These are phyloP conservation scores for Fusarium phyllophilum DNA, from an alignment of 2,329 filamentous ascomycete species.

Conservation along the genomic window DNA sequence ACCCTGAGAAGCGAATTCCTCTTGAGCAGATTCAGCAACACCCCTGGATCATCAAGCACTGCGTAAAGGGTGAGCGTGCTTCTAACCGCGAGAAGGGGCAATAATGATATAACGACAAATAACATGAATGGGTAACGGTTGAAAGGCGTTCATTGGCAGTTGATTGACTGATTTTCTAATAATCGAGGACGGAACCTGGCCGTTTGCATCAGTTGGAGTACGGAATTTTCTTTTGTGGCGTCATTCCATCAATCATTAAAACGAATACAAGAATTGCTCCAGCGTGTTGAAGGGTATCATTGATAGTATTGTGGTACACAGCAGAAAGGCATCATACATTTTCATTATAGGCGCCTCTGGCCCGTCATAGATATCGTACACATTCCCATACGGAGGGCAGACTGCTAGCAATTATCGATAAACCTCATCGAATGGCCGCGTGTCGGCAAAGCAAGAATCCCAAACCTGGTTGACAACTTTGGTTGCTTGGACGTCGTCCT, in stretches of 20 bases:
- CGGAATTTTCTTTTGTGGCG: constrained; percentile 34
- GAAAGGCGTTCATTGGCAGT: constrained; percentile 37
- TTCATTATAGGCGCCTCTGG: constrained; percentile 20
- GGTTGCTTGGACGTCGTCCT: constrained; percentile 85
- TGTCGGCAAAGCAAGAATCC: constrained; percentile 96
- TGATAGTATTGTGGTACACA: constrained; percentile 38
- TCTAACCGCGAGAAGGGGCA: constrained; percentile 59
- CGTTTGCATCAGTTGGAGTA: constrained; percentile 48
- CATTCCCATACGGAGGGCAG: not conserved
- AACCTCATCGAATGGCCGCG: constrained; percentile 95
- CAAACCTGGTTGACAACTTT: constrained; percentile 97
- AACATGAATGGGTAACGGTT: constrained; percentile 27
- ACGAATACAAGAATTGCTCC: constrained; percentile 25
- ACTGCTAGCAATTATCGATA: constrained; percentile 69
- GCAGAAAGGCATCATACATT: constrained; percentile 21
- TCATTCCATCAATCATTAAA: constrained; percentile 23
- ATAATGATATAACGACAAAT: constrained; percentile 37
- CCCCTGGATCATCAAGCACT: constrained; percentile 98
- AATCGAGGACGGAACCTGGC: constrained; percentile 30
- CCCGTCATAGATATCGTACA: constrained; percentile 39
- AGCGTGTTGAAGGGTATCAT: constrained; percentile 39
- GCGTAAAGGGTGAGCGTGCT: constrained; percentile 71
- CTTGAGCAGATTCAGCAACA: constrained; percentile 89
- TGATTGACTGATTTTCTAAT: constrained; percentile 16
- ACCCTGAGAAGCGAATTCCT: constrained; percentile 91